These are phyloP conservation scores for Apophysomyces variabilis DNA, from an alignment of 371 early-diverging fungal genomes.

Conservation along the genomic window DNA sequence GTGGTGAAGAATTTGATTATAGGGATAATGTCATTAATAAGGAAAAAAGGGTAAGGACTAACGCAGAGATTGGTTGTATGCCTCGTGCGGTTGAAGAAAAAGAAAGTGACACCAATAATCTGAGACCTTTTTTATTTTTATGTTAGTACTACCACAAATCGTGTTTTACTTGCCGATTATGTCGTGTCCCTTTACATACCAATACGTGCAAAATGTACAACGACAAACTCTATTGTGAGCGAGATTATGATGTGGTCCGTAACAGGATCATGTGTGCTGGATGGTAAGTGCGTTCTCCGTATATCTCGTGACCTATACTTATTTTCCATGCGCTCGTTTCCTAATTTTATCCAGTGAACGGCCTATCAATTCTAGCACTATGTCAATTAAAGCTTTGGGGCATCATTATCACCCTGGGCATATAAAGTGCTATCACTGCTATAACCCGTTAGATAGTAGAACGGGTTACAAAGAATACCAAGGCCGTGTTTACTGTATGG, in stretches of 20 bases:
- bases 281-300: constrained; percentile 43
- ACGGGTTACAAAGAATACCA: constrained; percentile 65
- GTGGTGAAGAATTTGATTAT: constrained; percentile 49
- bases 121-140: constrained; percentile 14
- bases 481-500: constrained; percentile 66
- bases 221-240: constrained; percentile 75
- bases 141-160: constrained; percentile 46
- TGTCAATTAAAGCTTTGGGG: constrained; percentile 19
- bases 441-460: constrained; percentile 16
- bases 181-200: constrained; percentile 62
- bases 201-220: constrained; percentile 51
- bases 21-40: constrained; percentile 45
- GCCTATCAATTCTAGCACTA: constrained; percentile 11
- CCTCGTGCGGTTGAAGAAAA: constrained; percentile 13
- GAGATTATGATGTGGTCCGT: constrained; percentile 59
- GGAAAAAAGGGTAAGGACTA: constrained; percentile 36
- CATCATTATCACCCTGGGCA: constrained; percentile 23
- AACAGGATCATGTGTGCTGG: constrained; percentile 53
- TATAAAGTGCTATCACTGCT: constrained; percentile 21
- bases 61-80: constrained; percentile 11
- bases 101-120: constrained; percentile 9
- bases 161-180: constrained; percentile 70
- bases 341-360: constrained; percentile 9
- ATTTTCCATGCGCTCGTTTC: not conserved
- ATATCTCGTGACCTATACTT: no score